These are phyloP conservation scores for Gossypium gossypioides DNA, from an alignment of 441 rosid genomes.

Conservation along the genomic window DNA sequence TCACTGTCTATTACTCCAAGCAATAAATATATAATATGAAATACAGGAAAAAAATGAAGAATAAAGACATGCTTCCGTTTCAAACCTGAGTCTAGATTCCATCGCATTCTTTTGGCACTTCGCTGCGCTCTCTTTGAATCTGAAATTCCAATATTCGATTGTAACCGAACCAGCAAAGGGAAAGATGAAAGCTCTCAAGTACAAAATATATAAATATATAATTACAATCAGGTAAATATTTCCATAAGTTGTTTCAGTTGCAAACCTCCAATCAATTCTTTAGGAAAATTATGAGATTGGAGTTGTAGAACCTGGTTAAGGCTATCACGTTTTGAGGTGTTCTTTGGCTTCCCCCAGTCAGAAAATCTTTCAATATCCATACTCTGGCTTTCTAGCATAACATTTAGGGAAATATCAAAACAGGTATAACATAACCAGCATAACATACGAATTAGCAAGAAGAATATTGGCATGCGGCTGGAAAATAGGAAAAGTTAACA, in stretches of 20 bases:
- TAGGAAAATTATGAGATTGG: constrained; percentile 46
- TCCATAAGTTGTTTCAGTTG: not conserved
- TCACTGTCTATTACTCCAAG: not conserved
- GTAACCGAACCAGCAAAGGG: not conserved
- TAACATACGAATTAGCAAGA: not conserved
- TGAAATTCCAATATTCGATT: constrained; percentile 17
- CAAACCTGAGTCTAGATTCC: constrained; percentile 47
- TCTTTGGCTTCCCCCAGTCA: constrained; percentile 44
- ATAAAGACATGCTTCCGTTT: not conserved
- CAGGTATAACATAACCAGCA: not conserved
- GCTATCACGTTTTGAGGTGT: constrained; percentile 28
- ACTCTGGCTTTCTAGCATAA: constrained; percentile 37
- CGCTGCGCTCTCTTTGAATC: constrained; percentile 28
- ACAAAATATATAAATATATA: not conserved
- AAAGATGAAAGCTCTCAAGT: not conserved
- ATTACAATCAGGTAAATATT: not conserved
- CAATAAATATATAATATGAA: not conserved
- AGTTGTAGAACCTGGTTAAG: constrained; percentile 40
- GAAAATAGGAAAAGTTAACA: not conserved
- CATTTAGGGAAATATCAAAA: constrained; percentile 4
- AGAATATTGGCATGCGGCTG: not conserved
- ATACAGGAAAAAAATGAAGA: not conserved
- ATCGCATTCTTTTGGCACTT: constrained; percentile 32
- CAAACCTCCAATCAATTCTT: constrained; percentile 54
- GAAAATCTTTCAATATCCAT: constrained; percentile 55